Evolutionary conservation across 2,329 filamentous ascomycete genomes (phyloP), one percentile per base, ranked within the genome.

Genomic region (Pleurostoma richardsiae): DNA sequence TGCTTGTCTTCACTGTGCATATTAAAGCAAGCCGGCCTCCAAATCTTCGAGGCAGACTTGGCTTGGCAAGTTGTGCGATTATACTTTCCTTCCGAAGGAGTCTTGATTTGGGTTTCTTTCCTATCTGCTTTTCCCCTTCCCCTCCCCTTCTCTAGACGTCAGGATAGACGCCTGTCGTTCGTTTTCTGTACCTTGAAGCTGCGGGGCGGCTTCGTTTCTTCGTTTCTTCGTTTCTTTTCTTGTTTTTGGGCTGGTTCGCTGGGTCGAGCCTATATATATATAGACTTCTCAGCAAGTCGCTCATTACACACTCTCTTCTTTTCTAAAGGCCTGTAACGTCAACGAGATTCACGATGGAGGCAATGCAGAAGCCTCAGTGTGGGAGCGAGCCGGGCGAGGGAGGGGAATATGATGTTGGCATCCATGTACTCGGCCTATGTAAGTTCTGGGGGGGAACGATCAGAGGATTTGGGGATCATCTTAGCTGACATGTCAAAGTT

Each of bases 341-440:
- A 19, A 19, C 19, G 33, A 36, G 8, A 36, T 8, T 8, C 31
- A 48, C 41, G 39, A 43, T 48, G 28, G 48, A 50, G 8, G 49
- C 45, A 54, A 52, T 62, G 54, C 56, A 43, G 44, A 67, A 72
- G 61, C 70, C 69, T 26, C 52, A 55, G 31, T 72, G 69, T 43
- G 69, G 69, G 26, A 59, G 67, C 44, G 65, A 59, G 19, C 49
- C 58, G 48, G 19, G 19, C 19, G 55, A 64, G 49, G 50, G 43
- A 1, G 68, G 67, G 49, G 68, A 70, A 40, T 73, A 73, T 49
- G 69, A 73, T 49, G 53, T 72, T 31, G 56, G 57, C n/a, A 51
- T 73, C 26, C 70, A 73, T 45, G 64, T 67, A 29, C 56, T 60
- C 39, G 70, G 61, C 39, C 56, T 72, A n/a, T 72, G 69, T 72